Percentiles rank a stretch among this genome's conserved stretches.
These are phyloP conservation scores for Neofusicoccum sp. DNA, from an alignment of 2,329 filamentous ascomycete species.

Conservation along the genomic window DNA sequence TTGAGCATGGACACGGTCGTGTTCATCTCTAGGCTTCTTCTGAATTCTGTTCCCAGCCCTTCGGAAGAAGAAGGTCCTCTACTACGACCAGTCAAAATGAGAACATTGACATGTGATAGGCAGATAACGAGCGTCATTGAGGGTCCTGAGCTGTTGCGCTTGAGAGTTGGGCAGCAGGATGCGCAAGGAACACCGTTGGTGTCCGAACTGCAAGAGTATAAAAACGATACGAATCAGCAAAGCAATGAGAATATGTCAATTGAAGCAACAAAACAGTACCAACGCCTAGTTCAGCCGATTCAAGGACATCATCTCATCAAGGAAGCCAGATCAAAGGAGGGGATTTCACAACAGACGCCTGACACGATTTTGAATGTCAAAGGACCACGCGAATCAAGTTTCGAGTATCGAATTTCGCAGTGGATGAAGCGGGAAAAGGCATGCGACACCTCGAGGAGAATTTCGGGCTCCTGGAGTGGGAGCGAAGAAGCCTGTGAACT, in stretches of 20 bases:
- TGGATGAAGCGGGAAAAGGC: neutral
- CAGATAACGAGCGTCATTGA: no score
- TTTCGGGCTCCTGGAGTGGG: neutral
- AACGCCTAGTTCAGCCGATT: no score
- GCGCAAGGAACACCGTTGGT: neutral
- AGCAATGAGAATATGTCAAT: no score
- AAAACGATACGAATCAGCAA: no score
- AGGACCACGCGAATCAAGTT: neutral
- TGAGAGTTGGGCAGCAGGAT: neutral
- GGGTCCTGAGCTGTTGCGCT: no score
- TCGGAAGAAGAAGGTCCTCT: neutral
- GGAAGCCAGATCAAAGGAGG: neutral
- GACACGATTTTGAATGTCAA: no score
- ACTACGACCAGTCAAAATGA: neutral
- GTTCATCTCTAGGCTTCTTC: neutral
- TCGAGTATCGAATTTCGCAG: neutral
- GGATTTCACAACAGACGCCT: neutral
- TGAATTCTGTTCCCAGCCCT: no score
- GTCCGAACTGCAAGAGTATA: neutral
- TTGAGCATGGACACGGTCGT: neutral
- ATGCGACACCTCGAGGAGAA: neutral
- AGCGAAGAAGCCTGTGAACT: neutral
- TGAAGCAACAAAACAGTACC: no score
- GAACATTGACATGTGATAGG: neutral
- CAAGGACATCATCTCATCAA: neutral